A percentile compares a stretch with the other conserved stretches of the same genome.
Conservation (phyloP, 2,329 filamentous ascomycete genomes). For the Xenoacremonium recifei region DNA sequence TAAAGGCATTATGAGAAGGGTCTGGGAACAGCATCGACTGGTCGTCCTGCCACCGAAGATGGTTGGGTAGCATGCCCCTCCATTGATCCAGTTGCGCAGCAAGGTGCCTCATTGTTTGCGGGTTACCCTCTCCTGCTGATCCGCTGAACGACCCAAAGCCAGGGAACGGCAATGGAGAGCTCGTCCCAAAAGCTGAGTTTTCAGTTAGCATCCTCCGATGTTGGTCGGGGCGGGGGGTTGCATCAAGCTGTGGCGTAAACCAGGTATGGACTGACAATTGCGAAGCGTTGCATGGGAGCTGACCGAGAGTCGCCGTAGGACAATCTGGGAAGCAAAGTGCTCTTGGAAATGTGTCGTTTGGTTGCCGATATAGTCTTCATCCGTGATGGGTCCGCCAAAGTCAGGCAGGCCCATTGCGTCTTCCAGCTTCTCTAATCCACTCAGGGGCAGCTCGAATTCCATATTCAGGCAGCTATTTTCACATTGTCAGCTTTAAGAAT, state of each 20-base stretch:
- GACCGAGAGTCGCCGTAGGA: slow-evolving; percentile 51
- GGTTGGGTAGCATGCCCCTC: slow-evolving; percentile 53
- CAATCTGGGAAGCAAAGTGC: slow-evolving; percentile 60
- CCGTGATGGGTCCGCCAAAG: slow-evolving; percentile 47
- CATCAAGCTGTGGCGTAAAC: background rate
- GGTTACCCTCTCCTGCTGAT: slow-evolving; percentile 11
- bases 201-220: slow-evolving; percentile 1
- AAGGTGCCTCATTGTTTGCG: slow-evolving; percentile 47
- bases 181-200: slow-evolving; percentile 17
- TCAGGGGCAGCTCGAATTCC: slow-evolving; percentile 57
- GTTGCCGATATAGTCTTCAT: slow-evolving; percentile 46
- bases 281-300: slow-evolving; percentile 52
- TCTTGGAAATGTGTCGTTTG: slow-evolving; percentile 54
- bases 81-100: slow-evolving; percentile 55
- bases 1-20: slow-evolving; percentile 15
- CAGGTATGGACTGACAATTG: slow-evolving; percentile 43
- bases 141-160: slow-evolving; percentile 15
- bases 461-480: slow-evolving; percentile 49
- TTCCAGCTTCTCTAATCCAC: slow-evolving; percentile 52
- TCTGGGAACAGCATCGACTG: slow-evolving; percentile 33
- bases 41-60: slow-evolving; percentile 57
- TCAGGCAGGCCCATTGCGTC: slow-evolving; percentile 53
- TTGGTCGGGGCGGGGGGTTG: background rate
- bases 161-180: slow-evolving; percentile 10
- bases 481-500: background rate